A percentile compares a stretch with the other conserved stretches of the same genome.
Evolutionary conservation across 176 grass and related monocot species (phyloP).

Genomic region (Panicum miliaceum): DNA sequence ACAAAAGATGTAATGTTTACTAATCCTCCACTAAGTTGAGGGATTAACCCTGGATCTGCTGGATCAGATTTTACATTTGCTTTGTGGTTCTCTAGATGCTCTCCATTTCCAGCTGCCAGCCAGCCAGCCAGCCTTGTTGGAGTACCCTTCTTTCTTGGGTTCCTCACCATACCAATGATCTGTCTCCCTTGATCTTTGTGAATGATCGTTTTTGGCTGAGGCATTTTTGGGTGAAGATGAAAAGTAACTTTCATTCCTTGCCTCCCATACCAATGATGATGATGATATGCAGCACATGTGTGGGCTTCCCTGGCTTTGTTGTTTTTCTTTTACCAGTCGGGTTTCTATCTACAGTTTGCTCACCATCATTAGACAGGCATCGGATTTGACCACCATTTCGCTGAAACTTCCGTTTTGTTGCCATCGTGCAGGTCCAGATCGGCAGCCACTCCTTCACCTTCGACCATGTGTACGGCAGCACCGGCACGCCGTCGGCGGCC

Average conservation of each 20-base stretch:
- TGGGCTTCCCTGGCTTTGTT: slow-evolving; percentile 12
- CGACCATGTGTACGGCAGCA: slow-evolving; percentile 91
- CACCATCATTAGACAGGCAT: not conserved
- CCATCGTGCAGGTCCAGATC: slow-evolving; percentile 79
- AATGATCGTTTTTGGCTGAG: slow-evolving; percentile 6
- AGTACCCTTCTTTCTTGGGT: slow-evolving; percentile 35
- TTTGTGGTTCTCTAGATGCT: not conserved
- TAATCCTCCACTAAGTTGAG: not conserved
- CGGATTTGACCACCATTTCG: not conserved
- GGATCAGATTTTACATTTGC: not conserved
- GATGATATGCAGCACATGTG: slow-evolving; percentile 13
- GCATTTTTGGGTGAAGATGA: slow-evolving; percentile 40
- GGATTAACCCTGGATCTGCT: slow-evolving; percentile 37
- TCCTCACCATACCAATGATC: slow-evolving; percentile 5
- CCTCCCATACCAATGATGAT: slow-evolving; percentile 19
- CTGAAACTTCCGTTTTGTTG: not conserved
- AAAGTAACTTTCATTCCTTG: slow-evolving; percentile 45
- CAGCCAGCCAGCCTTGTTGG: not conserved
- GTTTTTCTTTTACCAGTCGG: not conserved
- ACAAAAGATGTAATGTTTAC: not conserved
- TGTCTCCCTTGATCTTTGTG: slow-evolving; percentile 1
- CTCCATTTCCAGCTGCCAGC: slow-evolving; percentile 30
- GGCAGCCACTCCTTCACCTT: slow-evolving; percentile 97
- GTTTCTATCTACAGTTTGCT: not conserved
- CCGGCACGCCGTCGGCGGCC: slow-evolving; percentile 60